Percentiles rank a stretch among this genome's conserved stretches.
Conservation (phyloP, 441 rosid species). For the Bruguiera hainesii region DNA sequence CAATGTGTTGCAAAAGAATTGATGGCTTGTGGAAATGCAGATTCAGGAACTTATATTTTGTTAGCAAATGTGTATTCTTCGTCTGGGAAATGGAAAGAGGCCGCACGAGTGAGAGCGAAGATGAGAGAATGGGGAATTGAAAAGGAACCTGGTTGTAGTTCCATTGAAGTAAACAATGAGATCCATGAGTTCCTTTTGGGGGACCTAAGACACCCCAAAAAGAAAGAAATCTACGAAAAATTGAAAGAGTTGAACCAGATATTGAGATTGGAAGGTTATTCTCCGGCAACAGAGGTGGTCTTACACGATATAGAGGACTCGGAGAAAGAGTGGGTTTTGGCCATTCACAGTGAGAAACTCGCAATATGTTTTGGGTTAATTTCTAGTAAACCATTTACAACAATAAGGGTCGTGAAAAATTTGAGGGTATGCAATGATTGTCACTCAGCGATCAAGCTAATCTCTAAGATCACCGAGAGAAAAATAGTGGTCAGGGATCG, state of each 20-base stretch:
- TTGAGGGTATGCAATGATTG: conserved; percentile 66
- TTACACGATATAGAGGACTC: conserved; percentile 32
- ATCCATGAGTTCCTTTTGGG: conserved; percentile 66
- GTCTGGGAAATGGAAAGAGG: conserved; percentile 45
- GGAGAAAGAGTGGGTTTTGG: conserved; percentile 39
- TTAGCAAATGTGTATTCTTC: conserved; percentile 70
- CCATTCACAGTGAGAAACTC: conserved; percentile 68
- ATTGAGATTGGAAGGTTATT: conserved; percentile 32
- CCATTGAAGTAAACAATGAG: conserved; percentile 52
- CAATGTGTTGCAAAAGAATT: conserved; percentile 52
- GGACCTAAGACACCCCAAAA: conserved; percentile 53
- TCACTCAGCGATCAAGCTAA: conserved; percentile 60
- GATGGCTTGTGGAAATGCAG: conserved; percentile 48
- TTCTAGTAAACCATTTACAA: conserved; percentile 44
- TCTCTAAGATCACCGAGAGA: conserved; percentile 54
- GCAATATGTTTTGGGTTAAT: conserved; percentile 61
- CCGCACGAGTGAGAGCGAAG: conserved; percentile 53
- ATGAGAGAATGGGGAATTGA: conserved; percentile 61
- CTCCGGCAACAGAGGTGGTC: conserved; percentile 29
- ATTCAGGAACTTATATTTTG: conserved; percentile 70
- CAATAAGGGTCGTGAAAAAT: conserved; percentile 66
- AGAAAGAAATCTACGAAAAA: conserved; percentile 47
- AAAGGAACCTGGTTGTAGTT: conserved; percentile 85
- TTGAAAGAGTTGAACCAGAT: conserved; percentile 32
- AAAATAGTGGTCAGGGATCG: conserved; percentile 67